Conservation (phyloP, 1,284 basidiomycete genomes). For the Ustilago xerochloae region DNA sequence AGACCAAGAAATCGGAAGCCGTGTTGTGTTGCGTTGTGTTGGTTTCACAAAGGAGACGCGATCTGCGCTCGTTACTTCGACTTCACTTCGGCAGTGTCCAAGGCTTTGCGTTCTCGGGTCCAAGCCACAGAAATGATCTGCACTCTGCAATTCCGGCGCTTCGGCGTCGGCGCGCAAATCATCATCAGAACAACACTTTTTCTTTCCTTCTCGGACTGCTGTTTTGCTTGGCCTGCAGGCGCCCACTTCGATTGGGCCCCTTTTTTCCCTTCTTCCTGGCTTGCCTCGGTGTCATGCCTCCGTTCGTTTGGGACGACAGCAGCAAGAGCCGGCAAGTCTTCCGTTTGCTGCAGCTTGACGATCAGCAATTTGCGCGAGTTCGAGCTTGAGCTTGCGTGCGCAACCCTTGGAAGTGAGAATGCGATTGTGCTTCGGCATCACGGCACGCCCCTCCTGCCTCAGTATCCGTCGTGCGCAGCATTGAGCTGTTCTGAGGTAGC, state of each 20-base stretch:
- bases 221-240: conserved; percentile 23
- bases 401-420: neutral
- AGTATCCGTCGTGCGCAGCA: too few relatives aligned
- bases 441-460: neutral
- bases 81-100: too few relatives aligned
- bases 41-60: too few relatives aligned
- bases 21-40: too few relatives aligned
- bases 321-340: conserved; percentile 15
- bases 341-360: conserved; percentile 6
- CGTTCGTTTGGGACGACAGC: neutral
- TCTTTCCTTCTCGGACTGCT: neutral
- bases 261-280: neutral
- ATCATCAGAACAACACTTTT: conserved; percentile 36
- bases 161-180: neutral
- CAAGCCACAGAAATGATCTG: conserved; percentile 2
- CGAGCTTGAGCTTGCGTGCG: neutral
- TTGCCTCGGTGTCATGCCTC: neutral
- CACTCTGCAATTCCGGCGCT: neutral
- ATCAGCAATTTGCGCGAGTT: neutral
- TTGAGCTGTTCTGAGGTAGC: too few relatives aligned
- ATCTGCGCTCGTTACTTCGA: too few relatives aligned
- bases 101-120: too few relatives aligned
- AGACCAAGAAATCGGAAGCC: too few relatives aligned
- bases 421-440: neutral
- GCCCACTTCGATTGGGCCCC: neutral